Evolutionary conservation across 768 basidiomycete genomes (phyloP).

Genomic region (Omphalotus guepiniiformis): DNA sequence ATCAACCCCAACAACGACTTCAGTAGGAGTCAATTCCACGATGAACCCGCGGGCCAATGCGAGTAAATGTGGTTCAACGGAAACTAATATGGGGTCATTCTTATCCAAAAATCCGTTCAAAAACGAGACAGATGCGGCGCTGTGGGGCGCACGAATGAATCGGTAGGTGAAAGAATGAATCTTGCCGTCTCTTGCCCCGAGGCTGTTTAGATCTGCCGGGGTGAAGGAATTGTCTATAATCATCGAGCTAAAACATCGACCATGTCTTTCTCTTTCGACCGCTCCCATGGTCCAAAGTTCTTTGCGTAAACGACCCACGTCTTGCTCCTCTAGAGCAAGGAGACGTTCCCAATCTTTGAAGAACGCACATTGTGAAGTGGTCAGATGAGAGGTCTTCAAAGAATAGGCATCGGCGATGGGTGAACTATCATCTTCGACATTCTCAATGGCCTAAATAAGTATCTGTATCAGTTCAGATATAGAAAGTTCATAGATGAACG

Average conservation of each 20-base stretch:
- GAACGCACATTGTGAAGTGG: constrained; percentile 60
- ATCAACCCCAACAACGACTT: constrained; percentile 78
- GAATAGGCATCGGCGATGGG: constrained; percentile 67
- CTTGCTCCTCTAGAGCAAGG: constrained; percentile 82
- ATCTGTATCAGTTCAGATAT: no score
- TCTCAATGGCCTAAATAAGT: constrained; percentile 58
- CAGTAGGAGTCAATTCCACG: constrained; percentile 56
- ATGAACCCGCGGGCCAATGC: constrained; percentile 85
- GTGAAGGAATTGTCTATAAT: constrained; percentile 40
- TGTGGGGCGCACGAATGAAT: constrained; percentile 41
- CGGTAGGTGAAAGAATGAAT: constrained; percentile 80
- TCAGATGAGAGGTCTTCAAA: constrained; percentile 79
- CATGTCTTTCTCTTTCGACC: constrained; percentile 69
- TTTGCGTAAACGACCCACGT: constrained; percentile 76
- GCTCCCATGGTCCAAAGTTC: constrained; percentile 94
- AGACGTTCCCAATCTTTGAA: constrained; percentile 91
- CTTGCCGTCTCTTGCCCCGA: constrained; percentile 30
- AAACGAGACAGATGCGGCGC: constrained; percentile 34
- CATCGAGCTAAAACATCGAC: constrained; percentile 86
- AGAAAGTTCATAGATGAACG: background rate
- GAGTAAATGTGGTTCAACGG: constrained; percentile 82
- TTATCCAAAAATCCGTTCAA: constrained; percentile 74
- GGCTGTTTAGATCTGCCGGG: background rate
- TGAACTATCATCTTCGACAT: constrained; percentile 46
- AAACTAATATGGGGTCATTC: constrained; percentile 84